A percentile compares a stretch with the other conserved stretches of the same genome.
Evolutionary conservation across 108 stramenopile genomes (phyloP).

Genomic region (Halocafeteria seosinensis): DNA sequence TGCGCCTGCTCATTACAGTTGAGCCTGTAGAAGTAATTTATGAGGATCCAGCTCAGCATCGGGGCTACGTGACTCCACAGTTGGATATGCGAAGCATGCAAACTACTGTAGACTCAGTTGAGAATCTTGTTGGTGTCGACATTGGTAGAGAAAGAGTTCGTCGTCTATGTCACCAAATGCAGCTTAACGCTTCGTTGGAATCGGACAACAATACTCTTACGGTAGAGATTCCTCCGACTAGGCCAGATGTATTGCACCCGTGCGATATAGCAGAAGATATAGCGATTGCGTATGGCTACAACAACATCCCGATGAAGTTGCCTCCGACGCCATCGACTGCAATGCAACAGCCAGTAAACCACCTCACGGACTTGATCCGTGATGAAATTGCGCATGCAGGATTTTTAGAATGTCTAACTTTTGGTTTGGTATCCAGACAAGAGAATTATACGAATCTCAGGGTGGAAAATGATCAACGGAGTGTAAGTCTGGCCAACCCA

Average conservation of each 20-base stretch:
- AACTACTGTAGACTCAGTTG: conserved; percentile 60
- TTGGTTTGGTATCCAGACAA: conserved; percentile 65
- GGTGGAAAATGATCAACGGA: conserved; percentile 36
- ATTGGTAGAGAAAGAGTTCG: conserved; percentile 55
- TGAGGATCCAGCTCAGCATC: conserved; percentile 26
- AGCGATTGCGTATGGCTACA: conserved; percentile 96
- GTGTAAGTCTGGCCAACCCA: conserved; percentile 78
- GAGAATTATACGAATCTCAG: conserved; percentile 75
- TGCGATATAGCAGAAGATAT: conserved; percentile 96
- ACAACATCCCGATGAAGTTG: conserved; percentile 70
- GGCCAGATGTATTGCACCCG: conserved; percentile 82
- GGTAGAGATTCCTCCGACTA: conserved; percentile 68
- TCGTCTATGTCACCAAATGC: conserved; percentile 73
- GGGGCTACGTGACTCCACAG: conserved; percentile 1
- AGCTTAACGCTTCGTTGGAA: conserved; percentile 67
- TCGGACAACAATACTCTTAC: background rate
- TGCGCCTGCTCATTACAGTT: too few relatives aligned
- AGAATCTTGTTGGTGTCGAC: conserved; percentile 65
- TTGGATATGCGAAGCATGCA: background rate
- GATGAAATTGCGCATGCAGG: conserved; percentile 85
- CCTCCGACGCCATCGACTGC: conserved; percentile 63
- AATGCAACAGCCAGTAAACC: conserved; percentile 62
- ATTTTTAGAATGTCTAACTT: conserved; percentile 71
- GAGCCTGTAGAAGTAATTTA: conserved; percentile 83
- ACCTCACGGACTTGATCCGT: conserved; percentile 73